Evolutionary conservation across 2,329 filamentous ascomycete species (phyloP), one percentile per base, ranked within the genome.

Genomic region (Ophiostoma quercus): DNA sequence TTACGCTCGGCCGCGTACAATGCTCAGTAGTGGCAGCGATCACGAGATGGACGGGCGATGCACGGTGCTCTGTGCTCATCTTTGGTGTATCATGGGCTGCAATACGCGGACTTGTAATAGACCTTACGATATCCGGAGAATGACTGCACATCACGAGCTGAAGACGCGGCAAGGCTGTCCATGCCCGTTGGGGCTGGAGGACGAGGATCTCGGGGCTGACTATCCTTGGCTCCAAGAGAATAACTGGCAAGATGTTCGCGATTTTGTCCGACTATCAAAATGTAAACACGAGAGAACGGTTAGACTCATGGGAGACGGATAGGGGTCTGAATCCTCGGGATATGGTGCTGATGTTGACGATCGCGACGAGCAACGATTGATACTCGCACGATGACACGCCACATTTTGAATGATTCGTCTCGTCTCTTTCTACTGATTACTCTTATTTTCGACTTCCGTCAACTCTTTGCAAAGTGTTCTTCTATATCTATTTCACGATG

Each of bases 251-350:
- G n/a, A 57, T 57, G 51, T 25, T 57, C 22, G 51, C 25, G 51
- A 22, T 25, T 2, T 57, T 9, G 9, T 25, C 51, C 51, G 51
- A 57, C 22, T 22, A 57, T 57, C 9, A 25, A 25, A 57, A 29
- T 57, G 51, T 57, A 57, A 57, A 25, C 51, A 25, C 11, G 22
- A 25, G 11, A 57, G 9, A 57, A 25, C 51, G 51, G 51, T 25
- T 16, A 25, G 51, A 57, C 51, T 57, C 16, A 7, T 19, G 19
- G 16, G 19, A 47, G 51, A 25, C 51, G 9, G n/a, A 22, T 57
- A 57, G n/a, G 51, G 51, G 51, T 57, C 51, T 57, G n/a, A 25
- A 57, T 25, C 51, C 9, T 57, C 51, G n/a, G 51, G n/a, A 57
- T 57, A 57, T 22, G 51, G 8, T 25, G n/a, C 2, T 22, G n/a